Evolutionary conservation across 202 grass and related monocot genomes (phyloP).

Genomic region (Brachypodium distachyon): DNA sequence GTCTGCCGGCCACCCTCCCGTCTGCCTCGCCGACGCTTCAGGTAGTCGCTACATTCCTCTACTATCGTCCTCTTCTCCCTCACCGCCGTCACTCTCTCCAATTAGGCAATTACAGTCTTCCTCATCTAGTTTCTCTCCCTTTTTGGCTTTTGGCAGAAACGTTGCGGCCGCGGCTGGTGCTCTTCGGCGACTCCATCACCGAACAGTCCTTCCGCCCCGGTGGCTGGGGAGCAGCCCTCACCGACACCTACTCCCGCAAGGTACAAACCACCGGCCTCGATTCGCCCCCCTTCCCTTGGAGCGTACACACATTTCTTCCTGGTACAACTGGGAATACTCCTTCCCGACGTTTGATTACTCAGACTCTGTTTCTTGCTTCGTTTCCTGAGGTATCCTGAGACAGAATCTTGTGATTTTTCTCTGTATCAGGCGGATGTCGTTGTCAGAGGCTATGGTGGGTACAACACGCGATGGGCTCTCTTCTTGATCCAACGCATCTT

Average conservation of each 20-base stretch:
- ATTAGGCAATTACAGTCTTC: background rate
- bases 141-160: background rate
- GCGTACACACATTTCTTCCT: background rate
- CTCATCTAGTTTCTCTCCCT: background rate
- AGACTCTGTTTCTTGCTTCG: background rate
- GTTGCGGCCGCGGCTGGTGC: slow-evolving; percentile 52
- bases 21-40: background rate
- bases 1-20: background rate
- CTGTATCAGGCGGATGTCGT: slow-evolving; percentile 60
- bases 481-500: slow-evolving; percentile 76
- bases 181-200: slow-evolving; percentile 89
- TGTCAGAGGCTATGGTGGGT: slow-evolving; percentile 85
- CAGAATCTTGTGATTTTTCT: background rate
- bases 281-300: background rate
- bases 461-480: slow-evolving; percentile 87
- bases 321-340: background rate
- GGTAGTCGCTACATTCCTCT: background rate
- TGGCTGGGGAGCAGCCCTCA: slow-evolving; percentile 73
- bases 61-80: background rate
- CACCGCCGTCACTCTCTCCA: too few relatives aligned
- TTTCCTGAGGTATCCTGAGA: background rate
- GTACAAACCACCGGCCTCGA: background rate
- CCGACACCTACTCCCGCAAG: slow-evolving; percentile 81
- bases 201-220: slow-evolving; percentile 66
- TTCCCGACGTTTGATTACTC: background rate